A percentile compares a stretch with the other conserved stretches of the same genome.
phyloP scores from a whole-genome alignment of 306 rosid species.

The Citrullus colocynthis region DNA sequence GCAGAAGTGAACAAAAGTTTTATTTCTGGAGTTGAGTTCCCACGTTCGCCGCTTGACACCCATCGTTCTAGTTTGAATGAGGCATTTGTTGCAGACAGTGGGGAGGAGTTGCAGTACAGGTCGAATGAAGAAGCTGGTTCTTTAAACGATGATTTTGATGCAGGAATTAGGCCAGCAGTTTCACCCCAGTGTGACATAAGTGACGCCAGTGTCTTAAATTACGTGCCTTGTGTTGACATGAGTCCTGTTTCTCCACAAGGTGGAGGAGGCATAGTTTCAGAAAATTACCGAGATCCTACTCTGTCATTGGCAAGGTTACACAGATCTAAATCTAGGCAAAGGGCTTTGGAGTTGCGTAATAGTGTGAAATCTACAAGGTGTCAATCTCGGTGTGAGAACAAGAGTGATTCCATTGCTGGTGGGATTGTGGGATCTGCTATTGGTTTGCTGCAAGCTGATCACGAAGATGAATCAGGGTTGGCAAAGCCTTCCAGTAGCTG shows the following conservation, averaged over 20 bases:
- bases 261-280: slow-evolving; percentile 16
- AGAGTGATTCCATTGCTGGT: slow-evolving; percentile 19
- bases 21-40: slow-evolving; percentile 29
- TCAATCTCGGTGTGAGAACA: slow-evolving; percentile 17
- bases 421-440: slow-evolving; percentile 21
- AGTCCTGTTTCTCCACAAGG: slow-evolving; percentile 17
- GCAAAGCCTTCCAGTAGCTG: slow-evolving; percentile 23
- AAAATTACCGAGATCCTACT: slow-evolving; percentile 35
- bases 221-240: slow-evolving; percentile 20
- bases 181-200: slow-evolving; percentile 27
- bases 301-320: slow-evolving; percentile 64
- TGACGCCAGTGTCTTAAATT: slow-evolving; percentile 25
- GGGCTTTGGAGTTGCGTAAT: slow-evolving; percentile 56
- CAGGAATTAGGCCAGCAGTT: slow-evolving; percentile 17
- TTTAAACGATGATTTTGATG: slow-evolving; percentile 9
- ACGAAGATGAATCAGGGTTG: slow-evolving; percentile 20
- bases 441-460: slow-evolving; percentile 23
- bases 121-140: slow-evolving; percentile 16
- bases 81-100: slow-evolving; percentile 19
- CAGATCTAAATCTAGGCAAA: slow-evolving; percentile 84
- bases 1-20: slow-evolving; percentile 40
- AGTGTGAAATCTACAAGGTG: slow-evolving; percentile 35
- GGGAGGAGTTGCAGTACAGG: slow-evolving; percentile 20
- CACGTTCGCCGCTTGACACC: slow-evolving; percentile 16
- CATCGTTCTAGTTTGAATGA: slow-evolving; percentile 31